Evolutionary conservation across 2,329 filamentous ascomycete species (phyloP).

Genomic region (Diaporthe aspalathi): DNA sequence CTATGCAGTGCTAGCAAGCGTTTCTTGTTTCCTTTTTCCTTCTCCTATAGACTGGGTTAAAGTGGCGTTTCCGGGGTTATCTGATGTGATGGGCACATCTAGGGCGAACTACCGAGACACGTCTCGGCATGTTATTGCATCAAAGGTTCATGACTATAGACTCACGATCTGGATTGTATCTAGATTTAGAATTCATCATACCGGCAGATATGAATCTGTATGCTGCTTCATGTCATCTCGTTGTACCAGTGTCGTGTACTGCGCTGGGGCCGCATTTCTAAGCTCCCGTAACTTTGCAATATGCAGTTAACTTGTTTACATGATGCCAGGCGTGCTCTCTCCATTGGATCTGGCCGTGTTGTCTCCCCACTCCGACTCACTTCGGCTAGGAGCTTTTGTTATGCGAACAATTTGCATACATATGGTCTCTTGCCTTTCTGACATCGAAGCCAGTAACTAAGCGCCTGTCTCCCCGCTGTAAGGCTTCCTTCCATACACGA

Average conservation of each 20-base stretch:
- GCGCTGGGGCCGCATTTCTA: not conserved
- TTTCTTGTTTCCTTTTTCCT: not conserved
- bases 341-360: not conserved
- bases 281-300: not conserved
- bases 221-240: not conserved
- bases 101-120: conserved; percentile 5
- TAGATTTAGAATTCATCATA: conserved; percentile 22
- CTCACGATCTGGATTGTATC: not conserved
- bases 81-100: conserved; percentile 28
- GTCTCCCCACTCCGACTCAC: too few relatives aligned
- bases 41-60: conserved; percentile 8
- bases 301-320: not conserved
- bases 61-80: conserved; percentile 14
- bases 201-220: conserved; percentile 14
- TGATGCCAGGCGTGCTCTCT: too few relatives aligned
- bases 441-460: too few relatives aligned
- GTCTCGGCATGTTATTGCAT: conserved; percentile 8
- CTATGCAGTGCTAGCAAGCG: conserved; percentile 14
- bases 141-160: conserved; percentile 19
- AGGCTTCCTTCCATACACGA: conserved; percentile 13
- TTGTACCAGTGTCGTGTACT: not conserved
- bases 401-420: too few relatives aligned
- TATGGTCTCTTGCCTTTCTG: not conserved
- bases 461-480: not conserved
- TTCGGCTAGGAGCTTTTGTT: not conserved